Evolutionary conservation across 2,329 filamentous ascomycete genomes (phyloP).

Genomic region (Ambrosiella beaveri): DNA sequence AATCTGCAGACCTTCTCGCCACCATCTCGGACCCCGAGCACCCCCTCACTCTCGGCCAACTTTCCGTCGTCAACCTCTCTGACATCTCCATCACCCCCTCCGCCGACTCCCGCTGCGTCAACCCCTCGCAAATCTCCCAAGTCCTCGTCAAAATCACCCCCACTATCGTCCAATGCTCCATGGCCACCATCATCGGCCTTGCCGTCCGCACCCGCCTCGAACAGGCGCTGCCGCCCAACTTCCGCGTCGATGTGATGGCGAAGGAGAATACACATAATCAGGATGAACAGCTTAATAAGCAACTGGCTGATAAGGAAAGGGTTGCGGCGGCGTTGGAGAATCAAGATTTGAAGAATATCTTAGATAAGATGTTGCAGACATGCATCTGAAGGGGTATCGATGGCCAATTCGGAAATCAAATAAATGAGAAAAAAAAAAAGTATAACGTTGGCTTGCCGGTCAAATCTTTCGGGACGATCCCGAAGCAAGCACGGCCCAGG

Average conservation of each 20-base stretch:
- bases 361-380: slow-evolving; percentile 86
- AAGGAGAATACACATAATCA: slow-evolving; percentile 94
- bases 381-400: slow-evolving; percentile 28
- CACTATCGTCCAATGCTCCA: slow-evolving; percentile 89
- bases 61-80: slow-evolving; percentile 88
- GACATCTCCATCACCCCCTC: slow-evolving; percentile 60
- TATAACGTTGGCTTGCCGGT: neutral
- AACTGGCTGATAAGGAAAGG: slow-evolving; percentile 87
- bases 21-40: slow-evolving; percentile 95
- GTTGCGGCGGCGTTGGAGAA: slow-evolving; percentile 93
- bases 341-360: slow-evolving; percentile 67
- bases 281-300: slow-evolving; percentile 91
- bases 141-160: slow-evolving; percentile 85
- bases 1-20: slow-evolving; percentile 56
- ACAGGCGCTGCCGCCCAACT: slow-evolving; percentile 77
- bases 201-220: slow-evolving; percentile 84
- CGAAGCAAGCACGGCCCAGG: neutral
- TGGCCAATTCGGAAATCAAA: neutral
- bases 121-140: slow-evolving; percentile 42
- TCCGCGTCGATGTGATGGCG: slow-evolving; percentile 79
- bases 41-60: slow-evolving; percentile 76
- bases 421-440: neutral
- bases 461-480: neutral
- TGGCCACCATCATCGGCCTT: slow-evolving; percentile 89
- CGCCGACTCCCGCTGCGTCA: slow-evolving; percentile 22